Evolutionary conservation across 805 yeast species (phyloP).

Genomic region (Kazachstania martiniae): DNA sequence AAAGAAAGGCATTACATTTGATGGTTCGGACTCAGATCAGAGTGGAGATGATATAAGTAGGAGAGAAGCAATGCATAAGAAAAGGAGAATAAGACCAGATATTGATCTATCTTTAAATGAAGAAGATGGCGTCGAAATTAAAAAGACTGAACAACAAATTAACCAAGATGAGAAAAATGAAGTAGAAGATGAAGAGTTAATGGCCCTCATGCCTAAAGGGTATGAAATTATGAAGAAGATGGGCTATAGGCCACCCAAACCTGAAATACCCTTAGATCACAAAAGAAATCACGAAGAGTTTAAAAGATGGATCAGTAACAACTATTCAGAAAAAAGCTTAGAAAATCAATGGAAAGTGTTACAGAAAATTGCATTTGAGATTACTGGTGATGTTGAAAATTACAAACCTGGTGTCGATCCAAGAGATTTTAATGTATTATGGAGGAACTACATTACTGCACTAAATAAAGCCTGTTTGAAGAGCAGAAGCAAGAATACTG

Average conservation of each 20-base stretch:
- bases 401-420: slow-evolving; percentile 18
- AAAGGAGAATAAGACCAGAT: too few species aligned
- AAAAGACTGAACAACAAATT: not conserved
- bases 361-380: slow-evolving; percentile 34
- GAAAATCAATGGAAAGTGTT: slow-evolving; percentile 19
- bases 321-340: slow-evolving; percentile 5
- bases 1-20: too few species aligned
- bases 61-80: too few species aligned
- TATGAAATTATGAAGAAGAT: slow-evolving; percentile 44
- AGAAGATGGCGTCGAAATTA: too few species aligned
- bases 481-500: slow-evolving; percentile 8
- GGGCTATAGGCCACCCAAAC: slow-evolving; percentile 39
- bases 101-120: too few species aligned
- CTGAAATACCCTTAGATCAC: slow-evolving; percentile 33
- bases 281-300: slow-evolving; percentile 6
- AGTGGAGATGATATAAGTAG: too few species aligned
- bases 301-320: slow-evolving; percentile 12
- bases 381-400: slow-evolving; percentile 30
- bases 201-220: slow-evolving; percentile 30
- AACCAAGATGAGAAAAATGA: not conserved
- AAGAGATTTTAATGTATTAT: slow-evolving; percentile 30
- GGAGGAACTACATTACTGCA: slow-evolving; percentile 31
- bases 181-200: not conserved
- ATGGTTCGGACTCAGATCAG: too few species aligned
- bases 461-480: slow-evolving; percentile 6